Evolutionary conservation across 768 basidiomycete species (phyloP), one percentile per base, ranked within the genome.

Genomic region (Mycena metata): DNA sequence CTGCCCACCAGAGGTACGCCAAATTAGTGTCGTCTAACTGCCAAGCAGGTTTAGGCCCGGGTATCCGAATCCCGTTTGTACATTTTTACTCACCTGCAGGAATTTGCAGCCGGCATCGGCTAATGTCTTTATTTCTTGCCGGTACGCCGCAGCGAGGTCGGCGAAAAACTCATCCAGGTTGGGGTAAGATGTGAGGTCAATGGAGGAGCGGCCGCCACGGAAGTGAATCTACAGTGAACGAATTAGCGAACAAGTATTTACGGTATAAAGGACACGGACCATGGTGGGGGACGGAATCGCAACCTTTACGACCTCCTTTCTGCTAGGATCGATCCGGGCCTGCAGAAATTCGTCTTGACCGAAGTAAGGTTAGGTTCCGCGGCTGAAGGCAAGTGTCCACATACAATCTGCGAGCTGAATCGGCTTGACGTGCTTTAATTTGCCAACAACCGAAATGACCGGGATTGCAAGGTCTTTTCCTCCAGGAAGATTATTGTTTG

Each of bases 241-340:
- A 57, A 33, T 50, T 26, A 50, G 41, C 4, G 5, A 5, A 46
- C 21, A 41, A 10, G 17, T 49, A n/a, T 1, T 10, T 60, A 3
- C 0, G 13, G 11, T 3, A 11, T 23, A 5, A 17, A 17, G 26
- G 5, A 39, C 33, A 2, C 54, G 64, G 19, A 72, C 67, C 71
- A 72, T 72, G 17, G 71, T 72, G 19, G 71, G 71, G 7, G 72
- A 73, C 12, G 72, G 72, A 58, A 73, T 73, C 46, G 72, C 69
- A 11, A 73, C 69, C 36, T 73, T 73, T n/a, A 70, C 72, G 39
- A 69, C 52, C 42, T 69, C 68, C 21, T 60, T 60, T 55, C 55
- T 69, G 61, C 62, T 67, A 5, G 67, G 60, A 23, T 71, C 70
- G 33, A 71, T 68, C 16, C 59, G 67, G 46, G 54, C 55, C 50